Conservation (phyloP, 2,329 filamentous ascomycete species). For the Fusarium cicatricum region DNA sequence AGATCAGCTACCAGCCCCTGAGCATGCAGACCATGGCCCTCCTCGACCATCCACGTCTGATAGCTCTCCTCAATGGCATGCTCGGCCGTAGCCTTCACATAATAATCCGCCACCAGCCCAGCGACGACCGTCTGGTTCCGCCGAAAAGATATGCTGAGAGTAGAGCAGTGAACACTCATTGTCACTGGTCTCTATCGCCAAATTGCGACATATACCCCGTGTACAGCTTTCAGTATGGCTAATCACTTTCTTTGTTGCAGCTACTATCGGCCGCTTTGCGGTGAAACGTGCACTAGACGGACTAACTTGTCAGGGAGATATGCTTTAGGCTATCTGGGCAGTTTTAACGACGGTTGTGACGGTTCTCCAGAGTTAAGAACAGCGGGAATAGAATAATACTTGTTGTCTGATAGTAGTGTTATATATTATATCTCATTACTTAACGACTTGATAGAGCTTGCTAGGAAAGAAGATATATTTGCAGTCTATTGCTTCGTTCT, state of each 20-base stretch:
- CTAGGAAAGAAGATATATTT: neutral
- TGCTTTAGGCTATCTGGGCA: slow-evolving; percentile 19
- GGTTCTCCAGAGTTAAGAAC: neutral
- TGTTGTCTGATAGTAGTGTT: too few relatives aligned
- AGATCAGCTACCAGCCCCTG: slow-evolving; percentile 51
- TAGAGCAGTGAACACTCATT: too few relatives aligned
- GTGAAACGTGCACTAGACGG: slow-evolving; percentile 8
- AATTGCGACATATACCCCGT: too few relatives aligned
- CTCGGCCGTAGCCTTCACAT: slow-evolving; percentile 82
- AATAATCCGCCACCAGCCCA: slow-evolving; percentile 89
- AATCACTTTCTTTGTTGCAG: slow-evolving; percentile 25
- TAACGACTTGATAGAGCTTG: too few relatives aligned
- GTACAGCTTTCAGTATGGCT: too few relatives aligned
- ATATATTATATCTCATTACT: too few relatives aligned
- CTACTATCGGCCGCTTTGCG: slow-evolving; percentile 11
- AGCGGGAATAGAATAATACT: too few relatives aligned
- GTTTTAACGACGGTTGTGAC: neutral
- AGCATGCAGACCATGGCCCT: slow-evolving; percentile 63
- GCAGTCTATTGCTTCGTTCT: neutral
- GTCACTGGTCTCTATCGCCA: too few relatives aligned
- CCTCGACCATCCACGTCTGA: slow-evolving; percentile 76
- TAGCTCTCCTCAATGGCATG: slow-evolving; percentile 83
- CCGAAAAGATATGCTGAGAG: too few relatives aligned
- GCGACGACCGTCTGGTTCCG: too few relatives aligned
- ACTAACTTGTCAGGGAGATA: slow-evolving; percentile 1